Evolutionary conservation across 2,329 filamentous ascomycete species (phyloP).

Genomic region (Ophioceras dolichostomum): DNA sequence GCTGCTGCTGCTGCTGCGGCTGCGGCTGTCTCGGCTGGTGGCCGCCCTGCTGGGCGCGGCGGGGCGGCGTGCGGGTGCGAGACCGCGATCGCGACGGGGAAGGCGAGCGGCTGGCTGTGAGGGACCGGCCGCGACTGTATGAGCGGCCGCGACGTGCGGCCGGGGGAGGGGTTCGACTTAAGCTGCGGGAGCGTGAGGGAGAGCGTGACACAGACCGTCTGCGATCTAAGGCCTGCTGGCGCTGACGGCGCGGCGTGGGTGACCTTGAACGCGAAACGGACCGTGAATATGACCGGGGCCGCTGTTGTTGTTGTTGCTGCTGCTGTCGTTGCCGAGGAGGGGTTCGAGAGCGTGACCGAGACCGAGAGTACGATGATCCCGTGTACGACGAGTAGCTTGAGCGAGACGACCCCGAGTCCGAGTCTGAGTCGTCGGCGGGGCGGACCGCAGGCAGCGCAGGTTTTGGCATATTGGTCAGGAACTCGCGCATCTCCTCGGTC

Average conservation of each 20-base stretch:
- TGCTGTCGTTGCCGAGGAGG: conserved; percentile 11
- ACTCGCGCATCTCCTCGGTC: conserved; percentile 90
- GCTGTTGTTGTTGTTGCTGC: neutral
- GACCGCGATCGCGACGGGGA: conserved; percentile 9
- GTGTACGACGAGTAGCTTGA: conserved; percentile 72
- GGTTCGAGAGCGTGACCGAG: conserved; percentile 21
- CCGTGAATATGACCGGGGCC: conserved; percentile 5
- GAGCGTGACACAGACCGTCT: no score
- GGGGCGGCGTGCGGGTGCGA: neutral
- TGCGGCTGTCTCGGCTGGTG: neutral
- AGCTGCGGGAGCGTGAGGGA: conserved; percentile 25
- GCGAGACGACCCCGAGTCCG: conserved; percentile 60
- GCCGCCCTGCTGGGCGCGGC: neutral
- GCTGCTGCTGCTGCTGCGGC: neutral
- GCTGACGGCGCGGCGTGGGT: no score
- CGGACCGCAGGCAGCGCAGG: conserved; percentile 60
- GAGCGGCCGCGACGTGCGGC: conserved; percentile 5
- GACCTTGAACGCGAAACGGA: conserved; percentile 13
- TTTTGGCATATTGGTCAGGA: conserved; percentile 80
- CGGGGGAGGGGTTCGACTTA: conserved; percentile 11
- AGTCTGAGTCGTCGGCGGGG: conserved; percentile 22
- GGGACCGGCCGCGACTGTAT: conserved; percentile 1
- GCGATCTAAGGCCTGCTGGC: no score
- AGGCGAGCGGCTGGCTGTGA: conserved; percentile 6
- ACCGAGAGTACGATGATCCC: conserved; percentile 46